Percentiles rank a stretch among this genome's conserved stretches.
Evolutionary conservation across 352 stramenopile genomes (phyloP).

Genomic region (Phytophthora cajani): DNA sequence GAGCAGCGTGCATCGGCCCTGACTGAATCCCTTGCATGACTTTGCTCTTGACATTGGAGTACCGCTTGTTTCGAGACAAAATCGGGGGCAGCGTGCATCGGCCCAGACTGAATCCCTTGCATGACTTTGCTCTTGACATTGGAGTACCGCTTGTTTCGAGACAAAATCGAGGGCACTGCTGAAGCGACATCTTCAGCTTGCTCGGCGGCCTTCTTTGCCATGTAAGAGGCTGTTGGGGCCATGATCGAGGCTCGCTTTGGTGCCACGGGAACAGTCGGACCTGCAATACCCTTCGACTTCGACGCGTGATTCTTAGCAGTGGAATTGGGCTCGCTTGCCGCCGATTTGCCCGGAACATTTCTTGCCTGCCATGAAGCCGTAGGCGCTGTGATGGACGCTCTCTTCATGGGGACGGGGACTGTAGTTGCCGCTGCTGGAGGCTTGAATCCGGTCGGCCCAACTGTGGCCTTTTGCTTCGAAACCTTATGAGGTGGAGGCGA

Average conservation of each 20-base stretch:
- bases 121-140: constrained; percentile 66
- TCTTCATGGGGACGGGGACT: constrained; percentile 26
- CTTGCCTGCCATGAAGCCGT: constrained; percentile 41
- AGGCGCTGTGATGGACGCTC: constrained; percentile 41
- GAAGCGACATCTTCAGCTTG: constrained; percentile 7
- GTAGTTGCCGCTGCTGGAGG: constrained; percentile 22
- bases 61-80: constrained; percentile 43
- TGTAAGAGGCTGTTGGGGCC: constrained; percentile 40
- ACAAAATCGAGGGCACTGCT: not conserved
- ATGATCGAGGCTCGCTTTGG: constrained; percentile 44
- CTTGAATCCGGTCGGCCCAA: constrained; percentile 26
- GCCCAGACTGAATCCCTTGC: constrained; percentile 29
- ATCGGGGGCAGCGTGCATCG: constrained; percentile 3
- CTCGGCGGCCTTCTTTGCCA: constrained; percentile 41
- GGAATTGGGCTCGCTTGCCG: not conserved
- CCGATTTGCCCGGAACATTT: constrained; percentile 8
- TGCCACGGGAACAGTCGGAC: constrained; percentile 24
- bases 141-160: constrained; percentile 49
- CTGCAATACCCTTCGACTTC: constrained; percentile 15
- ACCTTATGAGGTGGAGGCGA: not conserved
- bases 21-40: constrained; percentile 39
- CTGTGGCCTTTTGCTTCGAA: constrained; percentile 7
- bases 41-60: constrained; percentile 63
- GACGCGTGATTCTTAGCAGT: constrained; percentile 7
- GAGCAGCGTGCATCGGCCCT: constrained; percentile 15